Evolutionary conservation across 1,284 basidiomycete genomes (phyloP), one percentile per base, ranked within the genome.

Genomic region (Heterobasidion irregulare): DNA sequence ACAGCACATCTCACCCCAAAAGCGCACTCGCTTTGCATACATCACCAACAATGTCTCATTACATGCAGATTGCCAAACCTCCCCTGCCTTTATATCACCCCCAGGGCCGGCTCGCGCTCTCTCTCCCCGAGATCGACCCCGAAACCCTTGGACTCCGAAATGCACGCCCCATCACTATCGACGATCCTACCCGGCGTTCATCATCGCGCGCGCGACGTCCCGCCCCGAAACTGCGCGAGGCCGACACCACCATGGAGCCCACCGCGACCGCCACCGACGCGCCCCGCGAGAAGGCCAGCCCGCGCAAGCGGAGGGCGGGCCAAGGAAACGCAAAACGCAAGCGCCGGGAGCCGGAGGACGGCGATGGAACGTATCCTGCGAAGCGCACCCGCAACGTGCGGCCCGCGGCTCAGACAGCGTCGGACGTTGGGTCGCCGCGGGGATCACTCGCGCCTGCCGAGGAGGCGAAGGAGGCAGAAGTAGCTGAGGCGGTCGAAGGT

Each of bases 11-110:
- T 26, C 26, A 5, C 26, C 4, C 26, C 26, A 26, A 26, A 26
- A 26, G 26, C 26, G 26, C 26, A 26, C 6, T 6, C 26, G 26
- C 26, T 26, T 26, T 26, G 55, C 53, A 54, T 5, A 26, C 26
- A 26, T 26, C 26, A 26, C 26, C 26, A 26, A 26, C 26, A 26
- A 26, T 26, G 26, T 26, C 26, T 26, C 26, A 26, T 26, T 26
- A 26, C 26, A 26, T 26, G 26, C 26, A 26, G 26, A 5, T 26
- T 4, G 26, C 73, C 64, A 62, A 66, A n/a, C 74, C 76, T 1
- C 73, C 77, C n/a, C 71, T 86, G 38, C 83, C 85, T 26, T 70
- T 89, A 44, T 88, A 89, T 64, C 85, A 88, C 63, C 85, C 85
- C 26, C 71, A 81, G 26, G 84, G 84, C 2, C 69, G 69, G 7